These are phyloP conservation scores for Bacidia rubella DNA, from an alignment of 495 filamentous ascomycete species.

Conservation along the genomic window DNA sequence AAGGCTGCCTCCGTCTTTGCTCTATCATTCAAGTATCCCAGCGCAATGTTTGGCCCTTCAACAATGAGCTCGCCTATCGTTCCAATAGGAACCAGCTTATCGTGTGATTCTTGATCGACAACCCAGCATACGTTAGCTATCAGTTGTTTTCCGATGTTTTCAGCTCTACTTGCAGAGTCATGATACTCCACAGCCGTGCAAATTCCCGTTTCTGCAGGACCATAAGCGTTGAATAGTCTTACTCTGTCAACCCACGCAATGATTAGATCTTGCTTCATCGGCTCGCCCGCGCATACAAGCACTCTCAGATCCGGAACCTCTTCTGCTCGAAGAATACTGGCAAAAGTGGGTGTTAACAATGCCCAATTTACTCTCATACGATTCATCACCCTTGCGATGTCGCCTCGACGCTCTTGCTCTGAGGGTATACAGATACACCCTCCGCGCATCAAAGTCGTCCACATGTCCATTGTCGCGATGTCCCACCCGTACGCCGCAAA, in stretches of 20 bases:
- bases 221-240: slow-evolving; percentile 42
- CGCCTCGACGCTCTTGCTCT: slow-evolving; percentile 16
- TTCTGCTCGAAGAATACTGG: slow-evolving; percentile 23
- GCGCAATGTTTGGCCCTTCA: slow-evolving; percentile 24
- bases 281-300: slow-evolving; percentile 28
- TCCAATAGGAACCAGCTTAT: slow-evolving; percentile 25
- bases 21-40: slow-evolving; percentile 26
- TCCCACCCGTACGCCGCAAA: slow-evolving; percentile 34
- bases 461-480: slow-evolving; percentile 26
- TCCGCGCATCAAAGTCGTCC: slow-evolving; percentile 28
- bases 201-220: slow-evolving; percentile 36
- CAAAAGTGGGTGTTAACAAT: slow-evolving; percentile 23
- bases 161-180: background rate
- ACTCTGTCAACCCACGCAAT: slow-evolving; percentile 30
- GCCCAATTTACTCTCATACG: slow-evolving; percentile 18
- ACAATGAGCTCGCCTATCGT: slow-evolving; percentile 28
- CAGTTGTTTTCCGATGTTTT: slow-evolving; percentile 9
- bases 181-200: background rate
- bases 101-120: slow-evolving; percentile 20
- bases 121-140: slow-evolving; percentile 22
- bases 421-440: slow-evolving; percentile 27
- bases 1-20: slow-evolving; percentile 24
- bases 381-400: slow-evolving; percentile 22
- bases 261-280: slow-evolving; percentile 27
- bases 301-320: slow-evolving; percentile 24